A percentile compares a stretch with the other conserved stretches of the same genome.
Evolutionary conservation across 2,329 filamentous ascomycete genomes (phyloP).

Genomic region (Chlorencoelia australis): DNA sequence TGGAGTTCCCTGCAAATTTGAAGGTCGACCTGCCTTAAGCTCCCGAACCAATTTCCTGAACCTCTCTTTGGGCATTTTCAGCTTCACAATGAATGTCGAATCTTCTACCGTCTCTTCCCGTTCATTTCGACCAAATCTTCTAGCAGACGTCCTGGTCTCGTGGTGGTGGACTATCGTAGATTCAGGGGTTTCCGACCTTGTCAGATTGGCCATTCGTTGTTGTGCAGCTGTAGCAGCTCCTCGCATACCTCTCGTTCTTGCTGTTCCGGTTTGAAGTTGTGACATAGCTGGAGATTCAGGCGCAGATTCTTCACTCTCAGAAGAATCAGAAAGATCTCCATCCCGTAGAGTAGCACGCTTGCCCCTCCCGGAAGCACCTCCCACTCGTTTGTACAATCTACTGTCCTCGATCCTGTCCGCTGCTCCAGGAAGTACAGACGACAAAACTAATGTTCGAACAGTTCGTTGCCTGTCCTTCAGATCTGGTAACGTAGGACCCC

Average conservation of each 20-base stretch:
- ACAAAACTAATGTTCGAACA: constrained; percentile 84
- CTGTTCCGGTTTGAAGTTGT: constrained; percentile 60
- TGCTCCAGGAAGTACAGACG: constrained; percentile 82
- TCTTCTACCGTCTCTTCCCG: constrained; percentile 69
- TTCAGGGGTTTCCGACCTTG: constrained; percentile 85
- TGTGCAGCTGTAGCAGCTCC: constrained; percentile 80
- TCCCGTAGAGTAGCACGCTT: constrained; percentile 41
- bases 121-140: constrained; percentile 49
- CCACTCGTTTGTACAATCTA: constrained; percentile 71
- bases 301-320: constrained; percentile 81
- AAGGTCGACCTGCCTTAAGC: constrained; percentile 34
- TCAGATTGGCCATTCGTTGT: constrained; percentile 72
- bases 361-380: constrained; percentile 42
- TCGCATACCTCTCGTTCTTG: constrained; percentile 78
- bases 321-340: constrained; percentile 69
- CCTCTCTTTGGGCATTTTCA: constrained; percentile 64
- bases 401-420: constrained; percentile 73
- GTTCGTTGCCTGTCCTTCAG: constrained; percentile 90
- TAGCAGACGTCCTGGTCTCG: constrained; percentile 59
- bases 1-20: constrained; percentile 31
- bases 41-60: constrained; percentile 57
- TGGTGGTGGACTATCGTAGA: constrained; percentile 56
- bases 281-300: constrained; percentile 77
- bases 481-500: constrained; percentile 88
- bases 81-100: constrained; percentile 57